Evolutionary conservation across 2,329 filamentous ascomycete species (phyloP).

Genomic region (Cadophora malorum): DNA sequence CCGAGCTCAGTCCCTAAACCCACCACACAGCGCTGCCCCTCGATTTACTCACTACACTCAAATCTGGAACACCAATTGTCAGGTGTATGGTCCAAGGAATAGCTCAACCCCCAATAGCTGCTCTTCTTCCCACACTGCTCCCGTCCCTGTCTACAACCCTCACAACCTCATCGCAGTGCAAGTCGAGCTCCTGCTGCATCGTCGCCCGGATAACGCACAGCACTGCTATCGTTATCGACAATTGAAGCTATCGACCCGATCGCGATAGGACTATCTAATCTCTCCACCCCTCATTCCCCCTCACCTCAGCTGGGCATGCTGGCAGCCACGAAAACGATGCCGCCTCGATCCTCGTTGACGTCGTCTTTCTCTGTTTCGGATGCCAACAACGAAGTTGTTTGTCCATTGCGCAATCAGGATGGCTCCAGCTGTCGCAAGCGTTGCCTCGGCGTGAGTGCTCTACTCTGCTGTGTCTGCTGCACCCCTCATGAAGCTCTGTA

Average conservation of each 20-base stretch:
- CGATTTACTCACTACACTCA: constrained; percentile 4
- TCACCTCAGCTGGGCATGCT: constrained; percentile 53
- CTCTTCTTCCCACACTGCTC: constrained; percentile 5
- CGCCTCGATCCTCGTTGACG: constrained; percentile 84
- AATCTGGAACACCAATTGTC: constrained; percentile 24
- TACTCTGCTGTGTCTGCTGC: constrained; percentile 42
- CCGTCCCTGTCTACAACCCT: constrained; percentile 9
- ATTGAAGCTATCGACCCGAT: constrained; percentile 33
- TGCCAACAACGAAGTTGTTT: constrained; percentile 94
- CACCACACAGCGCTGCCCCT: constrained; percentile 13
- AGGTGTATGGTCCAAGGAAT: constrained; percentile 17
- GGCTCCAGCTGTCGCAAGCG: constrained; percentile 96
- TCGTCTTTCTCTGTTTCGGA: constrained; percentile 92
- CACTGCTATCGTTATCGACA: constrained; percentile 29
- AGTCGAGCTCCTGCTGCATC: background rate
- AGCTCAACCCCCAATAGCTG: constrained; percentile 17
- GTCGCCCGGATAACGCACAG: constrained; percentile 20
- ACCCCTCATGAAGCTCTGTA: constrained; percentile 39
- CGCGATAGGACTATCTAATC: constrained; percentile 36
- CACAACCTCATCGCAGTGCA: background rate
- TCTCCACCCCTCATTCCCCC: constrained; percentile 27
- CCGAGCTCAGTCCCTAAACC: constrained; percentile 14
- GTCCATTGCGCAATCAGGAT: constrained; percentile 94
- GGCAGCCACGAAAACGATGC: constrained; percentile 71
- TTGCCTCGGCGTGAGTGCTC: constrained; percentile 90